phyloP scores from a whole-genome alignment of 2,329 filamentous ascomycete genomes.

The Aspergillus sp. region DNA sequence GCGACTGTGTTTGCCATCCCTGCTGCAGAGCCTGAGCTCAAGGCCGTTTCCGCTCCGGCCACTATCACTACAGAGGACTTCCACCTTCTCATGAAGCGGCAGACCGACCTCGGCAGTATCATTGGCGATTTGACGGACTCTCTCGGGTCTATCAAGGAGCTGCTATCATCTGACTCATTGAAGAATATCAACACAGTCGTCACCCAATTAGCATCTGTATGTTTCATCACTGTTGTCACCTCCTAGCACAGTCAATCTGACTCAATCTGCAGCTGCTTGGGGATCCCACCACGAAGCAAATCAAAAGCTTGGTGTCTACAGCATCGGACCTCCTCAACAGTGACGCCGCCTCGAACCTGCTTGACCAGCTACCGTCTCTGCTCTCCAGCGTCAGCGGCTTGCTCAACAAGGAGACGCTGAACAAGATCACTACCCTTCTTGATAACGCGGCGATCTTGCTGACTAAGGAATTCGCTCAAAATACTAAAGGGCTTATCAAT shows the following conservation, averaged over 20 bases:
- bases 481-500: conserved; percentile 8
- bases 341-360: conserved; percentile 2
- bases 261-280: background rate
- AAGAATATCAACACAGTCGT: conserved; percentile 11
- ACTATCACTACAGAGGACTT: conserved; percentile 5
- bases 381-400: conserved; percentile 8
- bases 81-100: conserved; percentile 1
- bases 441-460: conserved; percentile 7
- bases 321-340: conserved; percentile 7
- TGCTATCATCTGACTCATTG: conserved; percentile 12
- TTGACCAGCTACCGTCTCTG: conserved; percentile 6
- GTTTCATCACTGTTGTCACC: too few species aligned
- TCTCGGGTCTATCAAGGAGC: conserved; percentile 6
- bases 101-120: conserved; percentile 2
- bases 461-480: conserved; percentile 6
- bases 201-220: background rate
- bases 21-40: conserved; percentile 10
- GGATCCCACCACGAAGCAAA: conserved; percentile 7
- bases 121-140: conserved; percentile 9
- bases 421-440: conserved; percentile 6
- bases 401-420: conserved; percentile 1
- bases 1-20: conserved; percentile 9
- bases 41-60: background rate
- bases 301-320: conserved; percentile 5
- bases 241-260: too few species aligned